Conservation (phyloP, 116 monocot species). For the Posidonia oceanica region DNA sequence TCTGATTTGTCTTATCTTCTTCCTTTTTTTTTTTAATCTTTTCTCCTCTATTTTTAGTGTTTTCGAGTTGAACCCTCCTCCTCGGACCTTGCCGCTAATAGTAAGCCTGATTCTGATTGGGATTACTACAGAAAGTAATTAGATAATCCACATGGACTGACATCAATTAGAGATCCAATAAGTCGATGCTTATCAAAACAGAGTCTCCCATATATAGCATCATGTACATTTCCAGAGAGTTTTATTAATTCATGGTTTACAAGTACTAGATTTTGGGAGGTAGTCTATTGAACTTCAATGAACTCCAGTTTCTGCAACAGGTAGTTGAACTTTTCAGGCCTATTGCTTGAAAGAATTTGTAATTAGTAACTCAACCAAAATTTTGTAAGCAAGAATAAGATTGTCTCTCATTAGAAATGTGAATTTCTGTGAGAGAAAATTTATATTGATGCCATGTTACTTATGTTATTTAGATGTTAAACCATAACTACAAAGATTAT, state of each 20-base stretch:
- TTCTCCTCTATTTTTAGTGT: too few relatives aligned
- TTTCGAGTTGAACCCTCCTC: too few relatives aligned
- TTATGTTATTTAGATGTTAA: too few relatives aligned
- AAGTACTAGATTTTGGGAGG: constrained; percentile 20
- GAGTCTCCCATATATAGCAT: constrained; percentile 19
- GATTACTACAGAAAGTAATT: constrained; percentile 46
- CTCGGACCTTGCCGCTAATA: too few relatives aligned
- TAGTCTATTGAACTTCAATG: constrained; percentile 36
- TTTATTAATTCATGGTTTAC: constrained; percentile 24
- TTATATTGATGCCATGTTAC: too few relatives aligned
- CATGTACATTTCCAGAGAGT: constrained; percentile 32
- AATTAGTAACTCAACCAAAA: constrained; percentile 7
- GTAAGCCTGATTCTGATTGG: too few relatives aligned
- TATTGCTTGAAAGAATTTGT: constrained; percentile 21
- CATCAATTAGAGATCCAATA: constrained; percentile 39
- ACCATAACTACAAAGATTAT: too few relatives aligned
- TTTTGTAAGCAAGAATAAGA: background rate
- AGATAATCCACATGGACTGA: constrained; percentile 16
- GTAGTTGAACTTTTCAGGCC: constrained; percentile 70
- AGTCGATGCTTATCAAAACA: constrained; percentile 24
- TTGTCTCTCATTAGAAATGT: background rate
- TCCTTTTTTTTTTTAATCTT: too few relatives aligned
- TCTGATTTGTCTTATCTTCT: too few relatives aligned
- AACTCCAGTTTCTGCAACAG: constrained; percentile 53
- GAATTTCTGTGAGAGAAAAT: too few relatives aligned